phyloP scores from a whole-genome alignment of 371 early-diverging fungal species.

The Encephalitozoon romaleae region DNA sequence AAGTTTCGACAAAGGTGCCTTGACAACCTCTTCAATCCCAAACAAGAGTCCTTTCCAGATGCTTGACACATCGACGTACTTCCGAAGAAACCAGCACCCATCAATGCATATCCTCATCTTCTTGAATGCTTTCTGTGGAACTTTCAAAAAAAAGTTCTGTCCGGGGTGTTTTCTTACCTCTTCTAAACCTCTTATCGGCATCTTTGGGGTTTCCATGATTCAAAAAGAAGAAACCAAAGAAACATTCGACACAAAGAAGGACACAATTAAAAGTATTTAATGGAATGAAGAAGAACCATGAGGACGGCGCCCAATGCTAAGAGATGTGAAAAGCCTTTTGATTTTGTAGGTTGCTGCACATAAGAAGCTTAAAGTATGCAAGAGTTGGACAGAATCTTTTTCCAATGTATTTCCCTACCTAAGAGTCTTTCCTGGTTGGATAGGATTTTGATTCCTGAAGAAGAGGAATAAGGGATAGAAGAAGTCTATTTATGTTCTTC shows the following conservation, averaged over 20 bases:
- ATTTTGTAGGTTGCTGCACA: neutral
- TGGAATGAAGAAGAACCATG: neutral
- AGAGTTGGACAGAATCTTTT: neutral
- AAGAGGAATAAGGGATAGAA: neutral
- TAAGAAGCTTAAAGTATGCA: neutral
- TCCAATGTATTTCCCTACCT: neutral
- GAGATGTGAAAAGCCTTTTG: neutral
- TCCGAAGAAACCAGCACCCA: slow-evolving; percentile 58
- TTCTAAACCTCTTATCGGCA: slow-evolving; percentile 58
- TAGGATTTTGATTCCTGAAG: neutral
- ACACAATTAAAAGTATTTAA: neutral
- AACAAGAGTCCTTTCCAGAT: slow-evolving; percentile 3
- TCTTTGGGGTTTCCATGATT: slow-evolving; percentile 34
- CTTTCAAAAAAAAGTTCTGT: slow-evolving; percentile 4
- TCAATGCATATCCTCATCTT: slow-evolving; percentile 52
- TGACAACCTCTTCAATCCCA: slow-evolving; percentile 1
- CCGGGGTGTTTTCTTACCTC: slow-evolving; percentile 19
- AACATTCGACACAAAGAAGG: neutral
- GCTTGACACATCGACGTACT: slow-evolving; percentile 22
- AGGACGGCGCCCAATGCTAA: neutral
- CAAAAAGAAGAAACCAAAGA: slow-evolving; percentile 24
- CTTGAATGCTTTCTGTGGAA: slow-evolving; percentile 33
- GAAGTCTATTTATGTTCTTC: neutral
- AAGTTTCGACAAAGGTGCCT: slow-evolving; percentile 8
- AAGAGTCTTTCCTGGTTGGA: neutral